Evolutionary conservation across 169 alveolate species (phyloP).

Genomic region (Nephromyces sp.): DNA sequence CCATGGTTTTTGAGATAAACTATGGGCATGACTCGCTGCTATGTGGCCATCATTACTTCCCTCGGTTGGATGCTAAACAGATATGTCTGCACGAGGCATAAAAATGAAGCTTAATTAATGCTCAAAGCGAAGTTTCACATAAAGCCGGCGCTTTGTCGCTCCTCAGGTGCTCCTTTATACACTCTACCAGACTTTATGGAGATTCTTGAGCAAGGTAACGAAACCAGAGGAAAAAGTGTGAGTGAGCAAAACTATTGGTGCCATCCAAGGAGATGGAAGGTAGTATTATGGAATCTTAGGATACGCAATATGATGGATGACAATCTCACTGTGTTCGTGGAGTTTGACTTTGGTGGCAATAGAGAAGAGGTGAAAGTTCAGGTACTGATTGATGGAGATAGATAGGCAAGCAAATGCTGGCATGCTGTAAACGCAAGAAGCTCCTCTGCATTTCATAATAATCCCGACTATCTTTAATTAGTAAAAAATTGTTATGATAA

Average conservation of each 20-base stretch:
- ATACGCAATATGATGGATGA: conserved; percentile 19
- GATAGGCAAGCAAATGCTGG: too few species aligned
- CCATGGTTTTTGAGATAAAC: neutral
- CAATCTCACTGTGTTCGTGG: neutral
- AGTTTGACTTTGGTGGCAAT: conserved; percentile 23
- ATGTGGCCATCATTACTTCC: neutral
- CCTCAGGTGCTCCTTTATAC: conserved; percentile 17
- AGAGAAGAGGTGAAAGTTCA: conserved; percentile 24
- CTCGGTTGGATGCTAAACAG: neutral
- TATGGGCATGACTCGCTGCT: neutral
- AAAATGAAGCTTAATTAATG: too few species aligned
- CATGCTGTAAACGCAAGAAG: too few species aligned
- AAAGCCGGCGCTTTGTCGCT: neutral
- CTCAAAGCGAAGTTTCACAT: neutral
- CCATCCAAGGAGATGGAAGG: conserved; percentile 28
- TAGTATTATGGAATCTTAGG: conserved; percentile 21
- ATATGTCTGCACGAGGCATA: neutral
- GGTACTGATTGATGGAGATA: too few species aligned
- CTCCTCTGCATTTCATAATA: too few species aligned
- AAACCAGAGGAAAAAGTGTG: conserved; percentile 10
- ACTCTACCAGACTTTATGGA: conserved; percentile 19
- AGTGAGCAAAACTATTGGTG: conserved; percentile 21
- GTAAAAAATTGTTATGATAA: too few species aligned
- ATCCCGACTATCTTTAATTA: too few species aligned
- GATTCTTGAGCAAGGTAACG: neutral